These are phyloP conservation scores for Crassisporium funariophilum DNA, from an alignment of 768 basidiomycete genomes.

Conservation along the genomic window DNA sequence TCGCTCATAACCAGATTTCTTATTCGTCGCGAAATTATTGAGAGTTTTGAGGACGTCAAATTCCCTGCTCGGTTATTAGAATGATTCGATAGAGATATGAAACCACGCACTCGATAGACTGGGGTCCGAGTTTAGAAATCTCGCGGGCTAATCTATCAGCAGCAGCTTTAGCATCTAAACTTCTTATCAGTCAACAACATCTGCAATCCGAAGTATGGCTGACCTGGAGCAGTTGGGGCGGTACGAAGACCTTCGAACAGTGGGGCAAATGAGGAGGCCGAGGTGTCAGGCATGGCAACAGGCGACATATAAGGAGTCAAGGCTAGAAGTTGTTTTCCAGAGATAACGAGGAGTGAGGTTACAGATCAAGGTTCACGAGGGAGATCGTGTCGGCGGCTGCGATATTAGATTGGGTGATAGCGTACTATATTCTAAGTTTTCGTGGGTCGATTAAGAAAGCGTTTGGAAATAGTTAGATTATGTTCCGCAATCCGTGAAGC, in stretches of 20 bases:
- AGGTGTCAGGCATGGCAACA: constrained; percentile 47
- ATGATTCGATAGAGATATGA: not conserved
- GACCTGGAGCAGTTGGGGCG: constrained; percentile 67
- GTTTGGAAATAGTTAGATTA: too few species aligned
- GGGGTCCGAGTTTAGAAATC: constrained; percentile 62
- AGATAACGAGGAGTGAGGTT: constrained; percentile 12
- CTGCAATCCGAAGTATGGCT: constrained; percentile 14
- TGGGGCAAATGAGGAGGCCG: constrained; percentile 45
- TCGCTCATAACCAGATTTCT: constrained; percentile 86
- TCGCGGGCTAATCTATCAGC: constrained; percentile 79
- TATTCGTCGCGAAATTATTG: constrained; percentile 72
- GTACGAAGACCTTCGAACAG: constrained; percentile 53
- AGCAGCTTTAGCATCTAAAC: constrained; percentile 80
- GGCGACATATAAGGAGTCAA: constrained; percentile 54
- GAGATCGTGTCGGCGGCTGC: not conserved
- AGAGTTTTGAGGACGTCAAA: constrained; percentile 62
- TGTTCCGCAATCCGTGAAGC: too few species aligned
- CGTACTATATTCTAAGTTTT: not conserved
- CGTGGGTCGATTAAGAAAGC: not conserved
- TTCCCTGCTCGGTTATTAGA: constrained; percentile 45
- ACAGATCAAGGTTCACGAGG: constrained; percentile 11
- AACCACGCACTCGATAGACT: constrained; percentile 55
- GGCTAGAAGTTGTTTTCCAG: constrained; percentile 21
- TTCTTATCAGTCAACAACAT: constrained; percentile 11
- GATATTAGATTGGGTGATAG: not conserved